Conservation (phyloP, 1,284 basidiomycete genomes). For the Omphalotus olearius region DNA sequence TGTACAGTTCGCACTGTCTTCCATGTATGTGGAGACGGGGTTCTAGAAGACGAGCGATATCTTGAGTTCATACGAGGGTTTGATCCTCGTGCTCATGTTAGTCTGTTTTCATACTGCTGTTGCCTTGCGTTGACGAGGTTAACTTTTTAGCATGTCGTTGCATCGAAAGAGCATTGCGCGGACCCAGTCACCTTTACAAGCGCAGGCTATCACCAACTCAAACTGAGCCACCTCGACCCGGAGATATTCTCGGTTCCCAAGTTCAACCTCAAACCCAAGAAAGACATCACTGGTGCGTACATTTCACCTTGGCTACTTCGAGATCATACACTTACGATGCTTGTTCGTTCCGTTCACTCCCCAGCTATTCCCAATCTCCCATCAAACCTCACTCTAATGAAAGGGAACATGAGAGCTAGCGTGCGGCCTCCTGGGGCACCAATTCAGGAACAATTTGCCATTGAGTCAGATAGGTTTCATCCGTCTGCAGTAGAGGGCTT, state of each 20-base stretch:
- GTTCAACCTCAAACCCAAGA: conserved; percentile 38
- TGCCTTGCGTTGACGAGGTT: background rate
- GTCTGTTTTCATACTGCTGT: conserved; percentile 20
- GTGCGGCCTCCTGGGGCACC: conserved; percentile 48
- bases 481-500: conserved; percentile 29
- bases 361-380: conserved; percentile 51
- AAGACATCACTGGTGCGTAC: conserved; percentile 37
- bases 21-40: conserved; percentile 64
- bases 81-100: conserved; percentile 44
- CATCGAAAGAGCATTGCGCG: conserved; percentile 54
- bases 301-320: background rate
- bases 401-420: conserved; percentile 31
- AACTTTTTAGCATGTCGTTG: conserved; percentile 56
- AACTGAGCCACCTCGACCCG: conserved; percentile 69
- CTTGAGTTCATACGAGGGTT: conserved; percentile 69
- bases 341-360: background rate
- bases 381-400: conserved; percentile 36
- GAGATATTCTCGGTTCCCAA: conserved; percentile 73
- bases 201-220: conserved; percentile 68
- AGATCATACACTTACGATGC: background rate
- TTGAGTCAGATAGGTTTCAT: conserved; percentile 47
- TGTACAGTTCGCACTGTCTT: conserved; percentile 55
- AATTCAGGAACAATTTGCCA: conserved; percentile 23
- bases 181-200: conserved; percentile 77
- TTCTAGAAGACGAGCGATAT: conserved; percentile 68